Evolutionary conservation across 352 stramenopile genomes (phyloP).

Genomic region (Blastocystis hominis): DNA sequence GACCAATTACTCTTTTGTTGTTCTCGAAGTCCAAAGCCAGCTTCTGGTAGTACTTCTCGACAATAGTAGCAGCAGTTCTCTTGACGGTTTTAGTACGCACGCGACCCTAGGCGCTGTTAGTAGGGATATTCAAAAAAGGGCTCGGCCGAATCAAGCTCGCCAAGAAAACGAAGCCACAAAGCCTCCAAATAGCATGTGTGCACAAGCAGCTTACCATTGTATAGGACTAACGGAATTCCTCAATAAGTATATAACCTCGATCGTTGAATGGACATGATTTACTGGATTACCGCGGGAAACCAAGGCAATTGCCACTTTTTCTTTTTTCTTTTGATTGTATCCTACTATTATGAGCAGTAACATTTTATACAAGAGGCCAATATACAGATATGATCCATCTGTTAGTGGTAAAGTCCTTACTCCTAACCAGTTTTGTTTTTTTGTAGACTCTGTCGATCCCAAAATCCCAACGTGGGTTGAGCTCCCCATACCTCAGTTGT

Average conservation of each 20-base stretch:
- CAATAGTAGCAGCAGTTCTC: slow-evolving; percentile 96
- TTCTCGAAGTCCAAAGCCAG: slow-evolving; percentile 98
- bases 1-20: slow-evolving; percentile 86
- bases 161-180: not conserved
- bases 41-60: slow-evolving; percentile 99
- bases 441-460: too few species aligned
- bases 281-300: too few species aligned
- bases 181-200: not conserved
- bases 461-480: too few species aligned
- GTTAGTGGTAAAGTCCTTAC: too few species aligned
- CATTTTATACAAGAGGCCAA: too few species aligned
- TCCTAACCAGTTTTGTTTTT: too few species aligned
- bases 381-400: too few species aligned
- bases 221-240: not conserved
- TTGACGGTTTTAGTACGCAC: slow-evolving; percentile 99
- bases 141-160: not conserved
- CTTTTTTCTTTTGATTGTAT: too few species aligned
- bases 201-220: not conserved
- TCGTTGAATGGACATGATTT: too few species aligned
- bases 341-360: too few species aligned
- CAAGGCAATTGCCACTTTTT: too few species aligned
- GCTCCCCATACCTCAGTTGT: too few species aligned
- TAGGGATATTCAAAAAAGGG: not conserved
- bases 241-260: not conserved
- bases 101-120: slow-evolving; percentile 64